phyloP scores from a whole-genome alignment of 2,329 filamentous ascomycete genomes.

The Ophiosphaerella korrae region DNA sequence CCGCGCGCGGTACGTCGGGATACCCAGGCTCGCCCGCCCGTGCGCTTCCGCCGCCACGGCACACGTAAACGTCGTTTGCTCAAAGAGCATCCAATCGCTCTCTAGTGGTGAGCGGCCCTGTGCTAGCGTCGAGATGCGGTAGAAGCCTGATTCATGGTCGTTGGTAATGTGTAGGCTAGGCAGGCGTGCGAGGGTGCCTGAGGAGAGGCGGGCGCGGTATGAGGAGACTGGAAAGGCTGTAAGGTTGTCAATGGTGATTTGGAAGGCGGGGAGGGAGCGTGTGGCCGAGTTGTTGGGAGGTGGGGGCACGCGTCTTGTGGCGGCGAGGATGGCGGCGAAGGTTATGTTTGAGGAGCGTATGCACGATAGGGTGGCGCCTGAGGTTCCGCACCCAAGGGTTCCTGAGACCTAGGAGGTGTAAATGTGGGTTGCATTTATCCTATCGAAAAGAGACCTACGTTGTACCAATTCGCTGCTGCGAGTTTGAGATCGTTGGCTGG shows the following conservation, averaged over 20 bases:
- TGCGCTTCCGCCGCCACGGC: neutral
- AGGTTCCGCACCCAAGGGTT: slow-evolving; percentile 7
- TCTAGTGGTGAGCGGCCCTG: slow-evolving; percentile 1
- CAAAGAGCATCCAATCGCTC: neutral
- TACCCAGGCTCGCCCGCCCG: neutral
- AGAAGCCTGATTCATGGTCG: slow-evolving; percentile 10
- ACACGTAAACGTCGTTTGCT: slow-evolving; percentile 1
- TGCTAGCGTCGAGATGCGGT: slow-evolving; percentile 1
- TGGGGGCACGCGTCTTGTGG: neutral
- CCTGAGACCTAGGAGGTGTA: neutral
- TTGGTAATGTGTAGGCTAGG: slow-evolving; percentile 4
- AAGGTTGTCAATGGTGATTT: slow-evolving; percentile 7
- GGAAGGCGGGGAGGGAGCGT: neutral
- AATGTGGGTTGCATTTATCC: neutral
- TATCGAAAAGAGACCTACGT: neutral
- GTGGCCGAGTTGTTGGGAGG: slow-evolving; percentile 2
- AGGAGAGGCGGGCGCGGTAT: neutral
- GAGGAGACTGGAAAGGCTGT: slow-evolving; percentile 16
- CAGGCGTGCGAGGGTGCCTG: neutral
- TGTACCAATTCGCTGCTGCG: slow-evolving; percentile 10
- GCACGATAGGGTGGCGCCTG: slow-evolving; percentile 4
- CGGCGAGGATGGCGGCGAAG: neutral
- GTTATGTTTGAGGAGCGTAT: slow-evolving; percentile 5
- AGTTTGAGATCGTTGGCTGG: neutral
- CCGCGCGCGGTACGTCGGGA: slow-evolving; percentile 5